Base-by-base conservation (phyloP, 257 asterid genomes). In the Dorcoceras hygrometricum region DNA sequence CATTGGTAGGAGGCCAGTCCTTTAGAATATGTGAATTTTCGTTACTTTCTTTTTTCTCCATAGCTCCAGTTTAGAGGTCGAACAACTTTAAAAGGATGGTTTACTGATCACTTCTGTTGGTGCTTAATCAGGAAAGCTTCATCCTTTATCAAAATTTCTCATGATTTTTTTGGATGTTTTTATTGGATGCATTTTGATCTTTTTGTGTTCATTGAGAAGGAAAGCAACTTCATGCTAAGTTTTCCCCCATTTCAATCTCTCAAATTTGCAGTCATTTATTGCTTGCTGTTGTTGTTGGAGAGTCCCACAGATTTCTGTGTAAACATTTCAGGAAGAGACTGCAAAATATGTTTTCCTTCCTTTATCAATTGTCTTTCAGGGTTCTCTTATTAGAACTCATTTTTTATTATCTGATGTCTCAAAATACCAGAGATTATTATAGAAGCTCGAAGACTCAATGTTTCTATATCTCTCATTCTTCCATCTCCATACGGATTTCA, bases 201-300 rank as follows among this genome's bases (percentile, higher is more conserved):
- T 65, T 39, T 68, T 63, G 63, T 48, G 28, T 46, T 26, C 70
- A 66, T 46, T 32, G 8, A 51, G 24, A 32, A 20, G 29, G n/a
- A 57, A 12, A 20, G 5, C 3, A 34, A 34, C 24, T 43, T 6
- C 57, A 10, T 62, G 8, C 12, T 50, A 53, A 62, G 8, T 61
- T 24, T 26, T 63, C 8, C n/a, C 18, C 29, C 28, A 23, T 31
- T 0, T 31, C 36, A 34, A 34, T 34, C 43, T 34, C 3, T 12
- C 43, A 8, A 34, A 34, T 3, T 34, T 34, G 8, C 10, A 8
- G 8, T 8, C 5, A 26, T 29, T 34, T 34, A 9, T 9, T 39
- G 32, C 23, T 32, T 29, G 14, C 16, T 57, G 56, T 32, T 62
- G 61, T 62, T 39, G 66, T 18, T n/a, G 11, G 19, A 34, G 50